A percentile compares a stretch with the other conserved stretches of the same genome.
Conservation (phyloP, 1,284 basidiomycete species). For the Volvariella volvacea region DNA sequence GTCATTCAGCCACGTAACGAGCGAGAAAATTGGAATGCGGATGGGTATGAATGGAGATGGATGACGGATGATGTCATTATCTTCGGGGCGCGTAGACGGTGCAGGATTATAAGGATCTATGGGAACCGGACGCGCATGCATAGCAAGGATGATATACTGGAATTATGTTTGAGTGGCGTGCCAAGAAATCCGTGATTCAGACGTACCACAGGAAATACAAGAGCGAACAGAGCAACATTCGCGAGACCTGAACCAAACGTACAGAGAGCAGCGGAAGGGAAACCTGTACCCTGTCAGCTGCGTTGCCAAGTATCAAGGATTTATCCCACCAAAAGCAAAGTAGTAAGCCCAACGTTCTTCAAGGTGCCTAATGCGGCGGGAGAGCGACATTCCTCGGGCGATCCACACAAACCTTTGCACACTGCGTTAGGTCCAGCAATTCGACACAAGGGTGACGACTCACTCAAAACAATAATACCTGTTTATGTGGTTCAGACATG, state of each 20-base stretch:
- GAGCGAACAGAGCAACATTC: slow-evolving; percentile 71
- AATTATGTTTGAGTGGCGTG: slow-evolving; percentile 7
- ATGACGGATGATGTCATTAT: slow-evolving; percentile 41
- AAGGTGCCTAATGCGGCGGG: slow-evolving; percentile 61
- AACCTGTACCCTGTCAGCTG: slow-evolving; percentile 27
- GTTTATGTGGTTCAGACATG: slow-evolving; percentile 4
- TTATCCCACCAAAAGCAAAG: slow-evolving; percentile 62
- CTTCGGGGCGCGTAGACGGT: slow-evolving; percentile 19
- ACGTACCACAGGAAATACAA: slow-evolving; percentile 67
- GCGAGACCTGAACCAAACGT: slow-evolving; percentile 66
- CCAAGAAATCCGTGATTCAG: slow-evolving; percentile 5
- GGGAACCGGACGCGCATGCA: slow-evolving; percentile 61
- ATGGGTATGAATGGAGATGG: slow-evolving; percentile 74
- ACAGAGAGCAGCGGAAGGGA: slow-evolving; percentile 63
- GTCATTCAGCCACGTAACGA: slow-evolving; percentile 73
- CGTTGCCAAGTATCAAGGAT: slow-evolving; percentile 6
- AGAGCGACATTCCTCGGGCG: slow-evolving; percentile 60
- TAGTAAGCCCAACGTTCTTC: slow-evolving; percentile 86
- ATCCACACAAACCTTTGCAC: slow-evolving; percentile 67
- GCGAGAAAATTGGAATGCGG: slow-evolving; percentile 65
- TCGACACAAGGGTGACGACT: slow-evolving; percentile 20
- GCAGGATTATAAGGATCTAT: slow-evolving; percentile 64
- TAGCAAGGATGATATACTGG: slow-evolving; percentile 76
- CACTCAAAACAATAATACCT: slow-evolving; percentile 89
- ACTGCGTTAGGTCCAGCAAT: not conserved